These are phyloP conservation scores for Mycena vulgaris DNA, from an alignment of 768 basidiomycete species.

Conservation along the genomic window DNA sequence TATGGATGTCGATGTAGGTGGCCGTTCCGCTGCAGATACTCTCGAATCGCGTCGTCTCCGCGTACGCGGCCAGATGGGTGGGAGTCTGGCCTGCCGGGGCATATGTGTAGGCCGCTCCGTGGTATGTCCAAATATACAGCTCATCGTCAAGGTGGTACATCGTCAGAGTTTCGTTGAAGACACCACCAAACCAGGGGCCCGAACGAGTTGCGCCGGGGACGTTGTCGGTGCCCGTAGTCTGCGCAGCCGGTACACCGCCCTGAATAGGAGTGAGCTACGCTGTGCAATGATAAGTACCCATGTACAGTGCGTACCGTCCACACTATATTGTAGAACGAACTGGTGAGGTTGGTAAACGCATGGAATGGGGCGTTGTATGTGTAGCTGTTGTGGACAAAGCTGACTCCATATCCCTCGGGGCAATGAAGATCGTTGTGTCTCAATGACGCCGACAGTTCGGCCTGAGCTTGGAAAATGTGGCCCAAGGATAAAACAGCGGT, in stretches of 20 bases:
- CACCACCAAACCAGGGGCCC: neutral
- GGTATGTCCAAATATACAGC: neutral
- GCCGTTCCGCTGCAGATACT: neutral
- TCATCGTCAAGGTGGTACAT: neutral
- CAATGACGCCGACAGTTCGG: too few relatives aligned
- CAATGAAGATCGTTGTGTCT: slow-evolving; percentile 12
- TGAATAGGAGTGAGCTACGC: neutral
- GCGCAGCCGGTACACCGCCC: neutral
- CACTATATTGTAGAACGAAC: neutral
- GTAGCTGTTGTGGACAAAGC: slow-evolving; percentile 4
- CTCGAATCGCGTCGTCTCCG: too few relatives aligned
- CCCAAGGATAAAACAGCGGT: too few relatives aligned
- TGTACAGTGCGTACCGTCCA: neutral
- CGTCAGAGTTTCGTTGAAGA: neutral
- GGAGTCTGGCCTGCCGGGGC: neutral
- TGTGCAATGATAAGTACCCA: neutral
- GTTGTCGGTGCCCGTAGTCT: neutral
- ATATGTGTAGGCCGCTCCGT: neutral
- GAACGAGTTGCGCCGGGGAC: too few relatives aligned
- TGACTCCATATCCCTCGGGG: neutral
- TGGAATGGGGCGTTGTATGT: slow-evolving; percentile 3
- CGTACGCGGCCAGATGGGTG: neutral
- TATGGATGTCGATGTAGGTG: neutral
- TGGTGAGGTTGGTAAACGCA: neutral
- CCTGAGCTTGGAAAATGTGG: too few relatives aligned